Base-by-base conservation (phyloP, 2,329 filamentous ascomycete genomes). In the Seiridium cupressi region DNA sequence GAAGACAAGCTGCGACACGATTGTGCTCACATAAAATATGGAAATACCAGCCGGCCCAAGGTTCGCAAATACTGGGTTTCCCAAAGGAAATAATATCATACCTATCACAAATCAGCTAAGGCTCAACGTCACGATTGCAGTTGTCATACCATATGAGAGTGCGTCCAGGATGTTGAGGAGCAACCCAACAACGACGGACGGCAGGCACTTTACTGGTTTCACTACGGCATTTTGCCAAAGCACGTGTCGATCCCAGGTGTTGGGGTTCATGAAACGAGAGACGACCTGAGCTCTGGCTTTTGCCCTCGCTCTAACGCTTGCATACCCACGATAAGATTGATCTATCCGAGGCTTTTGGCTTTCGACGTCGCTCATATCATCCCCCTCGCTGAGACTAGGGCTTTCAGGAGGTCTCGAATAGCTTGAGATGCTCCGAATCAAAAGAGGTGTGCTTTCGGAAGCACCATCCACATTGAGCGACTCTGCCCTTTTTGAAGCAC, bases 21-120 rank as follows among this genome's bases (percentile, higher is more conserved):
- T 97, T 60, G 93, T 97, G 81, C 93, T 97, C 66, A 99, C 91
- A 73, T 98, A 99, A 78, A 98, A 99, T 76, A 99, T 97, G 0
- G 95, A 97, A 59, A 99, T 97, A 32, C 95, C 95, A 60, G 97
- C 94, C 0, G 94, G 89, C 1, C 94, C 95, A 5, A 98, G 85
- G 63, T 89, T 84, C 35, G 89, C 86, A 73, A 99, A 99, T 26
- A 97, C 84, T 6, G 91, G 87, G 63, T 91, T 90, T 5, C 94
- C 93, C 0, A 99, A 82, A 0, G 95, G 95, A 66, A 99, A 99
- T 10, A 99, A 78, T 69, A 97, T 97, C 90, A 96, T 95, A 67
- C 91, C 87, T 88, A 61, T 44, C 4, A n/a, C 35, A n/a, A 34
- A 56, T 35, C 36, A 10, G 38, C 10, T 13, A 4, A 10, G 55